Percentiles rank a stretch among this genome's conserved stretches.
Evolutionary conservation across 352 stramenopile species (phyloP).

Genomic region (Pythium vanterpoolii): DNA sequence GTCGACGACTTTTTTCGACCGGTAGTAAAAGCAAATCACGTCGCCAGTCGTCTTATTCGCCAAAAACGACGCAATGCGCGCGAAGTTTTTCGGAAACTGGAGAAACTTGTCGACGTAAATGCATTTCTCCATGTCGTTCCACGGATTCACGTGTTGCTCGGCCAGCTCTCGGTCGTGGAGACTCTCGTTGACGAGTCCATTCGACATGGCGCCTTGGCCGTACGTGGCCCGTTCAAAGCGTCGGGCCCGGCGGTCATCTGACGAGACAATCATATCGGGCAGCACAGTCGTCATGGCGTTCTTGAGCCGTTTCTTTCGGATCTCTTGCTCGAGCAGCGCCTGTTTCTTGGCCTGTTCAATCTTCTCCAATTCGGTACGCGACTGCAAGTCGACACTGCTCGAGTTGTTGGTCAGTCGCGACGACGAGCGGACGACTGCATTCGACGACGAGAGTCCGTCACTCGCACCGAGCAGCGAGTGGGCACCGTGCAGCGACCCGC

Average conservation of each 20-base stretch:
- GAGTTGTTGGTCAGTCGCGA: constrained; percentile 87
- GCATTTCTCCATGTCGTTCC: constrained; percentile 98
- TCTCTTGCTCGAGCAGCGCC: constrained; percentile 73
- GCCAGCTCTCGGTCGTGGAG: constrained; percentile 61
- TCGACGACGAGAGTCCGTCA: constrained; percentile 23
- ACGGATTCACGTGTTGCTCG: constrained; percentile 91
- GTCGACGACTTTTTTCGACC: constrained; percentile 96
- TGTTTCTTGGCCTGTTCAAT: constrained; percentile 77
- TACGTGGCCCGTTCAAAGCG: constrained; percentile 53
- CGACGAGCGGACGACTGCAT: constrained; percentile 59
- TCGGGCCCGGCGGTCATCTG: constrained; percentile 43
- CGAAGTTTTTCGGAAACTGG: constrained; percentile 99
- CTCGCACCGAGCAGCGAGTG: background rate
- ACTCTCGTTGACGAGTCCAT: constrained; percentile 60
- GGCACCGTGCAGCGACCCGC: background rate
- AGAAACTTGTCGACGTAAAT: constrained; percentile 99
- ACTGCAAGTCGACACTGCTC: constrained; percentile 56
- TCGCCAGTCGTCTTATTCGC: constrained; percentile 96
- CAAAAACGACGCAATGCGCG: constrained; percentile 92
- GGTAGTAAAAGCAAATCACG: constrained; percentile 98
- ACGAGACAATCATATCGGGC: constrained; percentile 78
- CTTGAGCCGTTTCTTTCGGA: constrained; percentile 79
- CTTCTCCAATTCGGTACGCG: constrained; percentile 75
- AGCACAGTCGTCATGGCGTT: constrained; percentile 81
- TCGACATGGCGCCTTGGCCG: constrained; percentile 61